Evolutionary conservation across 140 eudicot genomes (phyloP), one percentile per base, ranked within the genome.

Genomic region (Cichorium intybus): DNA sequence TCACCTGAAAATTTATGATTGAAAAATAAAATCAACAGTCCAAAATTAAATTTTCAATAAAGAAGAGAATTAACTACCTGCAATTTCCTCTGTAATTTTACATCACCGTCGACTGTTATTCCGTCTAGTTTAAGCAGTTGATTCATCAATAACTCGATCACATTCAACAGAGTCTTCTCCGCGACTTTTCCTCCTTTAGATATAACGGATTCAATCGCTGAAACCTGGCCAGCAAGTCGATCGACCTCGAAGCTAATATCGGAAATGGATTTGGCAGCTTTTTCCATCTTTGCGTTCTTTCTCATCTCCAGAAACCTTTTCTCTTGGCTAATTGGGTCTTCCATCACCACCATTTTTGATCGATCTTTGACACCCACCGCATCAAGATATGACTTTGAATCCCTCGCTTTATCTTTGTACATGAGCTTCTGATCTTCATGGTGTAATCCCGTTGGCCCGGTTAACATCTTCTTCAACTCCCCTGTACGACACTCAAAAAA

Each of bases 161-260:
- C 56, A 60, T 68, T 84, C 61, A 74, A 62, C 34, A 90, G 34
- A 22, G 83, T 80, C 80, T 84, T 85, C 62, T 87, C 97, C 0
- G 62, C 88, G 24, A 87, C 90, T 65, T 88, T 84, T 45, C 86
- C 95, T 15, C 97, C 97, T 71, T 77, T 87, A n/a, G 91, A 85
- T 7, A 85, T 82, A 10, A 87, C 79, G 2, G 97, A 79, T 57
- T 80, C 95, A 47, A 80, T 22, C 0, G 90, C 86, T 0, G 97
- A 75, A 12, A 90, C 95, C 91, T 78, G 87, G 23, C 84, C 91
- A n/a, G 91, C 82, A 45, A 84, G 87, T 60, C 87, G 66, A 57
- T 81, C 91, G 53, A 84, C 87, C 54, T 84, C 91, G 51, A 84
- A 78, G 73, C 91, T 84, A 47, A 84, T 78, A 56, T 78, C 80